These are phyloP conservation scores for Pleurotus pulmonarius DNA, from an alignment of 768 basidiomycete genomes.

Conservation along the genomic window DNA sequence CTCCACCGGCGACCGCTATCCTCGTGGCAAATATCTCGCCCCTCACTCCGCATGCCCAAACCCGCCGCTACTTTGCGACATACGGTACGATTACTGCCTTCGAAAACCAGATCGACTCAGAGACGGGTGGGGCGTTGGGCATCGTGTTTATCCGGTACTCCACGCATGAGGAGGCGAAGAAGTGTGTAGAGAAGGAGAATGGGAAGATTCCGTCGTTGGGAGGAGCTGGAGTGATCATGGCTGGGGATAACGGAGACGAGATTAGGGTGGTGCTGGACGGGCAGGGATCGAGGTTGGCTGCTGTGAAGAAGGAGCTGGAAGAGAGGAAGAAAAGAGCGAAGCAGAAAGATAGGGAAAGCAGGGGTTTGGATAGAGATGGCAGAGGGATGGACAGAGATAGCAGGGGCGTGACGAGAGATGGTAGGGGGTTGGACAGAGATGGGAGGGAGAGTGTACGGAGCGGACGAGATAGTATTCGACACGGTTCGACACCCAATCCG, in stretches of 20 bases:
- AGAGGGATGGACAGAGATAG: slow-evolving; percentile 11
- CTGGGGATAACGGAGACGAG: slow-evolving; percentile 47
- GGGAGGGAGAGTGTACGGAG: slow-evolving; percentile 4
- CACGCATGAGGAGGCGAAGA: slow-evolving; percentile 63
- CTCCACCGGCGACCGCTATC: slow-evolving; percentile 72
- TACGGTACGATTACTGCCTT: slow-evolving; percentile 64
- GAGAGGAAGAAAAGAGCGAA: slow-evolving; percentile 44
- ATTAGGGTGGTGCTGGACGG: slow-evolving; percentile 80
- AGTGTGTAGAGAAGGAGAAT: slow-evolving; percentile 63
- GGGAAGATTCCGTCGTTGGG: slow-evolving; percentile 54
- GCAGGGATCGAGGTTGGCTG: slow-evolving; percentile 59
- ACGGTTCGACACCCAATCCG: slow-evolving; percentile 10
- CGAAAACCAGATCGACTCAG: slow-evolving; percentile 75
- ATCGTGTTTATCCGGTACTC: slow-evolving; percentile 71
- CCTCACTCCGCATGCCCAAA: slow-evolving; percentile 60
- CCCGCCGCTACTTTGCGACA: slow-evolving; percentile 60
- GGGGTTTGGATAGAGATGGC: slow-evolving; percentile 4
- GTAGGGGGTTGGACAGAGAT: slow-evolving; percentile 6
- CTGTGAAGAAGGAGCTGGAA: slow-evolving; percentile 66
- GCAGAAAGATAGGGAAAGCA: slow-evolving; percentile 29
- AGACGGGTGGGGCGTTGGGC: slow-evolving; percentile 80
- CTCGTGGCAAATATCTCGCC: slow-evolving; percentile 70
- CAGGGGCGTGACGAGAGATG: slow-evolving; percentile 2
- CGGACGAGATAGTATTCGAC: not conserved
- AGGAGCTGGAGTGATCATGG: slow-evolving; percentile 25